Percentiles rank a stretch among this genome's conserved stretches.
Conservation (phyloP, 352 stramenopile species). For the Achlya hypogyna region DNA sequence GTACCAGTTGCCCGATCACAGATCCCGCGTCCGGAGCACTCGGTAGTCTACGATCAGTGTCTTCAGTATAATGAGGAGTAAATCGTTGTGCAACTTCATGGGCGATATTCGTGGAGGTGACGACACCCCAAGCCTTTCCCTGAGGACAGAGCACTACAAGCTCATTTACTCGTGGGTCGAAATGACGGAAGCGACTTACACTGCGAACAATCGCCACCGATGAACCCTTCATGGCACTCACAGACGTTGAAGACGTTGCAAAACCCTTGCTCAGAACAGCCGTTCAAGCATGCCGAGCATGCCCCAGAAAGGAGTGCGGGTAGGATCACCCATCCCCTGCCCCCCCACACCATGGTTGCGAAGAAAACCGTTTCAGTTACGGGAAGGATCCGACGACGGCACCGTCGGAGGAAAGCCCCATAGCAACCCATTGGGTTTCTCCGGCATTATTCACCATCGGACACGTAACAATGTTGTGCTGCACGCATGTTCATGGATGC, state of each 20-base stretch:
- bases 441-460: no score
- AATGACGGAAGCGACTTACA: background rate
- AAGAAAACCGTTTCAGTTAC: no score
- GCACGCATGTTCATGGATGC: no score
- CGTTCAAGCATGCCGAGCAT: slow-evolving; percentile 36
- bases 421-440: no score
- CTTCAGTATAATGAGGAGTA: background rate
- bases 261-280: slow-evolving; percentile 43
- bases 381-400: no score
- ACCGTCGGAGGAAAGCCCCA: no score
- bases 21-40: slow-evolving; percentile 57
- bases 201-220: slow-evolving; percentile 57
- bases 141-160: slow-evolving; percentile 27
- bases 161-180: background rate
- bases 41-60: slow-evolving; percentile 10
- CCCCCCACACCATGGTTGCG: background rate
- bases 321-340: background rate
- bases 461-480: no score
- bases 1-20: slow-evolving; percentile 56
- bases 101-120: slow-evolving; percentile 35
- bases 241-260: slow-evolving; percentile 53
- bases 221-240: slow-evolving; percentile 41
- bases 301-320: background rate
- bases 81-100: slow-evolving; percentile 23
- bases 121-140: slow-evolving; percentile 44